Evolutionary conservation across 768 basidiomycete genomes (phyloP), one percentile per base, ranked within the genome.

Genomic region (Collybiopsis confluens): DNA sequence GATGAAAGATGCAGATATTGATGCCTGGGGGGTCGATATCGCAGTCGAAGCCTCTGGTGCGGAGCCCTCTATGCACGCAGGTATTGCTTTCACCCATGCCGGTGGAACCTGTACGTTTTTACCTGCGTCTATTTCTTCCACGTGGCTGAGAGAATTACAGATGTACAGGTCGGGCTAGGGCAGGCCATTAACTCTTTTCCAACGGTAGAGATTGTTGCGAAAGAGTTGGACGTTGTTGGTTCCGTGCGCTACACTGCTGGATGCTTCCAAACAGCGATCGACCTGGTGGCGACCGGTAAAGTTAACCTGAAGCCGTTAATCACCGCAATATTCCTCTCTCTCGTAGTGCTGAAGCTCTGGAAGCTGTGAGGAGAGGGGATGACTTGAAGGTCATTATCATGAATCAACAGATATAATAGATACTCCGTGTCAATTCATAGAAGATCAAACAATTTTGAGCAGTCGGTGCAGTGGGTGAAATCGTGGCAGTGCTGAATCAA

Each of bases 381-480:
- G 58, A 56, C 33, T 35, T 61, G 56, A 61, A 61, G 42, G 58
- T 61, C 15, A 52, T 61, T 27, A 59, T 61, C 35, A 59, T 59
- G 59, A 61, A 61, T 36, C 60, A 61, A 45, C 48, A 54, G 43
- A 18, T 56, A 11, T 55, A 54, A 42, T 40, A 4, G 15, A 4
- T 40, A 5, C 15, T 40, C 13, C 16, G 16, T 20, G n/a, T 20
- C 6, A 33, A 33, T 33, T 33, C 30, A 33, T 33, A 13, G n/a
- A n/a, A n/a, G n/a, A n/a, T n/a, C n/a, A 33, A 33, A 33, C 13
- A 33, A 33, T 6, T 33, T 5, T 33, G 30, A 33, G 5, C 30
- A n/a, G n/a, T n/a, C n/a, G n/a, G n/a, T n/a, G n/a, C n/a, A n/a
- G 5, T 33, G 30, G 30, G 30, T 6, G 40, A 6, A 7, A n/a